Evolutionary conservation across 495 filamentous ascomycete species (phyloP).

Genomic region (Hypoxylon trugodes): DNA sequence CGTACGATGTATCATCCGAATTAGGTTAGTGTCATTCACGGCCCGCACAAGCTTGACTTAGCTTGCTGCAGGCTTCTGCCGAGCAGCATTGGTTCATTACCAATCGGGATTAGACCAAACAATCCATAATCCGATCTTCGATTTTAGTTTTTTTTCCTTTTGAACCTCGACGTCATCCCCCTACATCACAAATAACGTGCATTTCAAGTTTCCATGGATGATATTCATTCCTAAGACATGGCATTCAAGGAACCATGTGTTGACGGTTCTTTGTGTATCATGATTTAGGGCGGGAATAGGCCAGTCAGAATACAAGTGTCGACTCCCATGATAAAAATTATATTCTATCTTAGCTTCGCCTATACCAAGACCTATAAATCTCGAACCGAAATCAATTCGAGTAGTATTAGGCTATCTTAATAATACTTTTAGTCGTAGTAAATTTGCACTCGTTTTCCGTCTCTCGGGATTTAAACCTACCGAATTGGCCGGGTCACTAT

Average conservation of each 20-base stretch:
- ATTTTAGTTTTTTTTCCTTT: conserved; percentile 13
- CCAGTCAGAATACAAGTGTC: too few relatives aligned
- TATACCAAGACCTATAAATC: too few relatives aligned
- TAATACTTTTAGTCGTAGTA: too few relatives aligned
- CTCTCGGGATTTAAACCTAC: too few relatives aligned
- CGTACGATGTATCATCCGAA: conserved; percentile 22
- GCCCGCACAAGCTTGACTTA: conserved; percentile 26
- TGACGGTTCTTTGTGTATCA: neutral
- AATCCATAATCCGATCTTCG: conserved; percentile 6
- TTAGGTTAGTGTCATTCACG: conserved; percentile 21
- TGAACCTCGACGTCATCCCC: conserved; percentile 7
- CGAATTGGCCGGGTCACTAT: too few relatives aligned
- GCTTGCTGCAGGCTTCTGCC: conserved; percentile 15
- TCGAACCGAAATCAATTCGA: too few relatives aligned
- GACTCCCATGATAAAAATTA: too few relatives aligned
- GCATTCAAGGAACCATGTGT: neutral
- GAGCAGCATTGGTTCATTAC: conserved; percentile 1
- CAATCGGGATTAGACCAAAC: conserved; percentile 5
- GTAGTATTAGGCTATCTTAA: too few relatives aligned
- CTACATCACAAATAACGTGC: neutral
- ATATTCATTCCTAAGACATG: neutral
- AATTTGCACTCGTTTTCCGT: too few relatives aligned
- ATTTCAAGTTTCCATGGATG: neutral
- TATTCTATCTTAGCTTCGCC: too few relatives aligned
- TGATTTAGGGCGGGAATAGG: too few relatives aligned